phyloP scores from a whole-genome alignment of 768 basidiomycete species.

The Sistotremastrum suecicum region DNA sequence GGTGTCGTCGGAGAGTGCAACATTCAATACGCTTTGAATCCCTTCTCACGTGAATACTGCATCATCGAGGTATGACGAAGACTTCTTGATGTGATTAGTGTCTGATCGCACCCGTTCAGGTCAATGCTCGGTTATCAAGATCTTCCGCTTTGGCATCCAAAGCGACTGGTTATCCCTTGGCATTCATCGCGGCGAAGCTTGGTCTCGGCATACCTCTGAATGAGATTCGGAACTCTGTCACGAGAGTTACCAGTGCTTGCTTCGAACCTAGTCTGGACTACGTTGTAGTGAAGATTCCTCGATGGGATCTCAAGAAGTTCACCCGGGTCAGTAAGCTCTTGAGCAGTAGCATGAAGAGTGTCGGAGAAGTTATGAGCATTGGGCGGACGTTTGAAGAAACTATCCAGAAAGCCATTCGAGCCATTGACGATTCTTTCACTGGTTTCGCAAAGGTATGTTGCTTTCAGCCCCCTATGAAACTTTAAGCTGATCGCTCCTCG shows the following conservation, averaged over 20 bases:
- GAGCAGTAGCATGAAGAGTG: slow-evolving; percentile 97
- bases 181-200: slow-evolving; percentile 96
- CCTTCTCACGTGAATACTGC: slow-evolving; percentile 89
- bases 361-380: slow-evolving; percentile 99
- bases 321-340: slow-evolving; percentile 80
- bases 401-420: slow-evolving; percentile 93
- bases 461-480: background rate
- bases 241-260: slow-evolving; percentile 91
- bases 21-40: slow-evolving; percentile 97
- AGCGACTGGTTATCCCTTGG: slow-evolving; percentile 94
- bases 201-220: slow-evolving; percentile 95
- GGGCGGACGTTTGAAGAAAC: slow-evolving; percentile 98
- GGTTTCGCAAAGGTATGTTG: slow-evolving; percentile 74
- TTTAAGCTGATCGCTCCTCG: background rate
- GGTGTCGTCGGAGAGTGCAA: slow-evolving; percentile 98
- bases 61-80: slow-evolving; percentile 69
- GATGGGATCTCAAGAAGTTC: slow-evolving; percentile 99
- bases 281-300: slow-evolving; percentile 94
- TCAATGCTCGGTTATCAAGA: slow-evolving; percentile 95
- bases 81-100: slow-evolving; percentile 4
- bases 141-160: slow-evolving; percentile 97
- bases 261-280: slow-evolving; percentile 98
- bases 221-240: slow-evolving; percentile 96
- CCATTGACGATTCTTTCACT: slow-evolving; percentile 88
- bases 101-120: slow-evolving; percentile 19